phyloP scores from a whole-genome alignment of 345 rosid genomes.

The Lenwebbia sp. region DNA sequence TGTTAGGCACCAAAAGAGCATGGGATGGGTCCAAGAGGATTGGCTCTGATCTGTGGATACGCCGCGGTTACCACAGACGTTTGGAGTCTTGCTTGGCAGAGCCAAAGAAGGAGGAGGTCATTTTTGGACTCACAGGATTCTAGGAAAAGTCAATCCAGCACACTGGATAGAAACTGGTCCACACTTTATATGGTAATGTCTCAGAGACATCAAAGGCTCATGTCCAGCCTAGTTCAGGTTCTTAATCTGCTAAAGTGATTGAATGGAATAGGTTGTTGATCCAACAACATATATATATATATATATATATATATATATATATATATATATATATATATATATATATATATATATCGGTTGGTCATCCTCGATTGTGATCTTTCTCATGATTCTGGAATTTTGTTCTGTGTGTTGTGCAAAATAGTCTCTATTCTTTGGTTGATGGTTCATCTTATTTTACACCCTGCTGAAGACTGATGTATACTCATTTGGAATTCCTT shows the following conservation, averaged over 20 bases:
- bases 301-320: no score
- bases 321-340: no score
- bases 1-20: slow-evolving; percentile 65
- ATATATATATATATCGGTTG: neutral
- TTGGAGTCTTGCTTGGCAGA: slow-evolving; percentile 79
- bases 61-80: slow-evolving; percentile 66
- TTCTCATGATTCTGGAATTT: neutral
- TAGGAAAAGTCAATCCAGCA: neutral
- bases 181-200: neutral
- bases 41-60: slow-evolving; percentile 86
- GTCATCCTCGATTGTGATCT: neutral
- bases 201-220: neutral
- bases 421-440: neutral
- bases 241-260: neutral
- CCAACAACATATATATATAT: no score
- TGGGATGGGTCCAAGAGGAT: slow-evolving; percentile 99
- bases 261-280: neutral
- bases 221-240: neutral
- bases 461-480: slow-evolving; percentile 10
- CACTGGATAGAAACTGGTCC: neutral
- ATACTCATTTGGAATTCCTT: slow-evolving; percentile 14
- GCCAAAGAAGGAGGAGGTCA: slow-evolving; percentile 84
- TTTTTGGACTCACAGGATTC: neutral
- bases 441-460: neutral
- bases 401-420: no score